Evolutionary conservation across 768 basidiomycete species (phyloP).

Genomic region (Fomitopsis serialis): DNA sequence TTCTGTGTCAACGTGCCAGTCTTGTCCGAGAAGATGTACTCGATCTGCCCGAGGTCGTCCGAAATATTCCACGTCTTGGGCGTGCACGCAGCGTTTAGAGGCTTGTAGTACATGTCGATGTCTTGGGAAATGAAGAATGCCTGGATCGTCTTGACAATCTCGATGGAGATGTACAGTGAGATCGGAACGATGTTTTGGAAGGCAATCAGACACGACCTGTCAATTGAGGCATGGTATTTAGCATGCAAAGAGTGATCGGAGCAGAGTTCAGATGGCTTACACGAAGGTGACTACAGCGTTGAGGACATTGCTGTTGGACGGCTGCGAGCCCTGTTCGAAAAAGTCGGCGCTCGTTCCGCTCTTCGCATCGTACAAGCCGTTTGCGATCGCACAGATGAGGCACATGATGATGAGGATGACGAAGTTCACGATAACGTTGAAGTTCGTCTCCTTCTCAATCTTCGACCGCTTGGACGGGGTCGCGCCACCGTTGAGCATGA

Average conservation of each 20-base stretch:
- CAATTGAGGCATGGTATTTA: constrained; percentile 4
- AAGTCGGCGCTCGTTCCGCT: constrained; percentile 60
- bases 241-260: neutral
- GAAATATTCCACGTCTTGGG: constrained; percentile 99
- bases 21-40: constrained; percentile 93
- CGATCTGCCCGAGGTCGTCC: constrained; percentile 97
- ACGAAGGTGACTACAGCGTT: constrained; percentile 88
- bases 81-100: constrained; percentile 81
- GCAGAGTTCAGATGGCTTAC: constrained; percentile 43
- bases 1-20: constrained; percentile 98
- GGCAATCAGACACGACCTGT: constrained; percentile 85
- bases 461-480: constrained; percentile 96
- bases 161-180: constrained; percentile 94
- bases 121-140: constrained; percentile 97
- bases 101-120: constrained; percentile 91
- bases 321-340: constrained; percentile 65
- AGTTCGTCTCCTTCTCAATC: constrained; percentile 98
- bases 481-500: constrained; percentile 86
- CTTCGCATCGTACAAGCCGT: constrained; percentile 62
- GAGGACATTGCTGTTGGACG: constrained; percentile 53
- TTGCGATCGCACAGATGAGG: constrained; percentile 65
- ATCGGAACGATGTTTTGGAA: constrained; percentile 98
- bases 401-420: constrained; percentile 74
- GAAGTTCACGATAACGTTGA: constrained; percentile 96
- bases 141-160: constrained; percentile 97